These are phyloP conservation scores for Botrytis medusae DNA, from an alignment of 2,329 filamentous ascomycete genomes.

Conservation along the genomic window DNA sequence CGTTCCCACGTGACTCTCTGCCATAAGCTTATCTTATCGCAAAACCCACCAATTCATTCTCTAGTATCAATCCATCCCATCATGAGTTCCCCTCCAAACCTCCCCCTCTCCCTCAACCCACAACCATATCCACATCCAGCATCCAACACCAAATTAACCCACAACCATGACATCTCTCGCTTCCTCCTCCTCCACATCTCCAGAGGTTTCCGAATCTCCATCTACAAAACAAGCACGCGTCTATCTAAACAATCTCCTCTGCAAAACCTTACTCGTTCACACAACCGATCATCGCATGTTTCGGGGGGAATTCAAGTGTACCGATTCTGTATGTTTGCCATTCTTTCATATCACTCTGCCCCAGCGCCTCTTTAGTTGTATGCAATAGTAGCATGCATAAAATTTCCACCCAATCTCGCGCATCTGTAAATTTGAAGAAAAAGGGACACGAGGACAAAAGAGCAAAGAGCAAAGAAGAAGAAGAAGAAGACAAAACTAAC, in stretches of 20 bases:
- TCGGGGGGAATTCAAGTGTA: slow-evolving; percentile 89
- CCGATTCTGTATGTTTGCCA: slow-evolving; percentile 68
- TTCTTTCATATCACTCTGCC: slow-evolving; percentile 3
- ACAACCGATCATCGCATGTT: slow-evolving; percentile 86
- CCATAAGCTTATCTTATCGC: slow-evolving; percentile 24
- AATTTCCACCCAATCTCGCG: not conserved
- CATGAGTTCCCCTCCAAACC: not conserved
- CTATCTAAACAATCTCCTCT: slow-evolving; percentile 67
- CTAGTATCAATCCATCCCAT: not conserved
- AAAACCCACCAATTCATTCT: not conserved
- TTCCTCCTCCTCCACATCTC: not conserved
- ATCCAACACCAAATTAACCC: not conserved
- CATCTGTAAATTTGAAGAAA: not conserved
- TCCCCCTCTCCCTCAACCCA: not conserved
- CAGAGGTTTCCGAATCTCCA: not conserved
- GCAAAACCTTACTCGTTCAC: slow-evolving; percentile 75
- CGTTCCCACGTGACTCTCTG: slow-evolving; percentile 15
- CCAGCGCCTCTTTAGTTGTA: not conserved
- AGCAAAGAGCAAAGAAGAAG: too few species aligned
- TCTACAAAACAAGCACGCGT: slow-evolving; percentile 50
- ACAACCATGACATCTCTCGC: slow-evolving; percentile 6
- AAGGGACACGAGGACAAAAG: too few species aligned
- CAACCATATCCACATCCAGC: too few species aligned
- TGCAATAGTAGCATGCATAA: not conserved
- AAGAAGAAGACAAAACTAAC: not conserved